Evolutionary conservation across 2,329 filamentous ascomycete species (phyloP).

Genomic region (Neospermospora avenae): DNA sequence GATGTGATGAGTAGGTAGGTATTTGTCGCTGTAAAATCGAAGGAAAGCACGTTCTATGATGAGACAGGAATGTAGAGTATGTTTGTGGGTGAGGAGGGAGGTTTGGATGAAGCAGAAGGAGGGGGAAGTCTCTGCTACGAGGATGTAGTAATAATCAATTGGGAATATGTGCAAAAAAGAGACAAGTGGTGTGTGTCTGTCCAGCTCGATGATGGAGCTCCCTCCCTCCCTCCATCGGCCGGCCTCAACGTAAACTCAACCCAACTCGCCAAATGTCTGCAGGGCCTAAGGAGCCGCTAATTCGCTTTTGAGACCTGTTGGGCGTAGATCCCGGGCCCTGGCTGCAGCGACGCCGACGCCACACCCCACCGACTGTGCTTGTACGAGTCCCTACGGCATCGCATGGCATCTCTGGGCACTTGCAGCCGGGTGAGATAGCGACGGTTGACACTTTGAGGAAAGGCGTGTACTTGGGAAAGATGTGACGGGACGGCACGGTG

Average conservation of each 20-base stretch:
- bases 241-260: slow-evolving; percentile 19
- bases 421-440: too few species aligned
- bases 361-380: background rate
- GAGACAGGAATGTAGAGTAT: background rate
- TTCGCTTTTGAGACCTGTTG: slow-evolving; percentile 14
- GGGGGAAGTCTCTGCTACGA: background rate
- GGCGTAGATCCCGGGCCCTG: slow-evolving; percentile 11
- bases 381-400: too few species aligned
- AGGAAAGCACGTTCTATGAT: slow-evolving; percentile 14
- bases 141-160: slow-evolving; percentile 14
- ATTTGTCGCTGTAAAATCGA: background rate
- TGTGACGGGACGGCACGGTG: background rate
- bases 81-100: background rate
- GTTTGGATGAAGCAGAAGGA: slow-evolving; percentile 5
- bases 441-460: too few species aligned
- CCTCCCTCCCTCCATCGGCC: too few species aligned
- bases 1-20: background rate
- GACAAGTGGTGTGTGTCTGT: background rate
- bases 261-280: slow-evolving; percentile 17
- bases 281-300: slow-evolving; percentile 4
- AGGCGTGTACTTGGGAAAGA: too few species aligned
- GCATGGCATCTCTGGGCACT: too few species aligned
- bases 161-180: slow-evolving; percentile 13
- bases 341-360: slow-evolving; percentile 11
- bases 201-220: background rate